Base-by-base conservation (phyloP, 345 rosid genomes). In the Salix caprea region DNA sequence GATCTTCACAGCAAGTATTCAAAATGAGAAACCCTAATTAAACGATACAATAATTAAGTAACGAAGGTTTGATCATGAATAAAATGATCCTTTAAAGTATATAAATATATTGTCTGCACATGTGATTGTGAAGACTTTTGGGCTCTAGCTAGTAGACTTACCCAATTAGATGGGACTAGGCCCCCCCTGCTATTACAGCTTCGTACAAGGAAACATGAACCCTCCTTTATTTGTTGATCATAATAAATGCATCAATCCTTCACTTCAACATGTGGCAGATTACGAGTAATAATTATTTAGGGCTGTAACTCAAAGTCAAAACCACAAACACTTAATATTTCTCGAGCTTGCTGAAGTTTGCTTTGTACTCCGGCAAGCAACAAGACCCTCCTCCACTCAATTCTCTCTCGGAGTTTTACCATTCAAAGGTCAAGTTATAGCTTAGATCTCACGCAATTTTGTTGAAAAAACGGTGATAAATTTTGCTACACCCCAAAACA, bases 281-380 rank as follows among this genome's bases (percentile, higher is more conserved):
- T 44, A 46, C 69, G 18, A 66, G 70, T 40, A 78, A 58, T 23
- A 58, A 3, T 58, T n/a, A 58, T 58, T 3, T 10, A 79, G 36
- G 60, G n/a, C 70, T 13, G 28, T 5, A 24, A 66, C 19, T 58
- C 44, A 74, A 83, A 80, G 86, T 83, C 86, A 83, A 77, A 65
- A 80, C 28, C n/a, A 21, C 4, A 36, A 67, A 74, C 39, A 23
- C 44, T 73, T 80, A 42, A 74, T 70, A 66, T 81, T 73, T 78
- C 84, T 84, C 87, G 87, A 81, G 81, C 82, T 76, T 67, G 79
- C 70, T 72, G 77, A 76, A 0, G 44, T 62, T 76, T 61, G 73
- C 82, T 84, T 78, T 26, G 64, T 61, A 74, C 71, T 79, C 74
- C 76, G 79, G 79, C 81, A 74, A 79, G 77, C 67, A 76, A 78